These are phyloP conservation scores for Fraxinus albicans DNA, from an alignment of 305 asterid genomes.

Conservation along the genomic window DNA sequence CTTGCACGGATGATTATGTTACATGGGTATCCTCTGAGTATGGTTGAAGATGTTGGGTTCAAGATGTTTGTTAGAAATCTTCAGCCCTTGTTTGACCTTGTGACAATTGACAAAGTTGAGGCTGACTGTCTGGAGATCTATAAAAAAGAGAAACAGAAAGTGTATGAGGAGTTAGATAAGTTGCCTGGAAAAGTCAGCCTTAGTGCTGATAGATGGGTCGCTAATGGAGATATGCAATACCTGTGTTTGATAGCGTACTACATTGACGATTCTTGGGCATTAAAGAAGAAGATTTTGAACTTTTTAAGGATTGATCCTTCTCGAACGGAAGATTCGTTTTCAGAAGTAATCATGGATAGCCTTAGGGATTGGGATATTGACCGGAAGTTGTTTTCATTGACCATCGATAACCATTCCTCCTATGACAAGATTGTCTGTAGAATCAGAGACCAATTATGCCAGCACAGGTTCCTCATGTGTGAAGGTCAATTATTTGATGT, in stretches of 20 bases:
- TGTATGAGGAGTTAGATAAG: conserved; percentile 72
- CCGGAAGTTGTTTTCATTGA: conserved; percentile 73
- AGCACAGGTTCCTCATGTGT: conserved; percentile 73
- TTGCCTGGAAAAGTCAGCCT: conserved; percentile 85
- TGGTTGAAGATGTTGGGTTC: conserved; percentile 92
- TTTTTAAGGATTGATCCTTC: conserved; percentile 61
- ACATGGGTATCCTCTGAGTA: conserved; percentile 78
- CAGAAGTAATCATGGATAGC: conserved; percentile 64
- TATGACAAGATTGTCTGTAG: conserved; percentile 61
- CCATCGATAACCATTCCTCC: conserved; percentile 55
- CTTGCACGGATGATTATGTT: conserved; percentile 88
- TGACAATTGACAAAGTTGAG: conserved; percentile 56
- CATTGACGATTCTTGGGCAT: conserved; percentile 74
- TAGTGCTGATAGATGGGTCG: conserved; percentile 71
- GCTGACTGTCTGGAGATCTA: conserved; percentile 79
- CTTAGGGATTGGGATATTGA: conserved; percentile 86
- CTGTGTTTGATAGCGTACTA: conserved; percentile 79
- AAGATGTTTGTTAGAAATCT: conserved; percentile 69
- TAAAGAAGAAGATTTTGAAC: conserved; percentile 69
- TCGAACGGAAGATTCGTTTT: conserved; percentile 64
- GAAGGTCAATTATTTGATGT: conserved; percentile 88
- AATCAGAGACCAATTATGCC: conserved; percentile 75
- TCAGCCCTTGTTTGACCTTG: conserved; percentile 79
- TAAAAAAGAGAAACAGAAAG: conserved; percentile 71
- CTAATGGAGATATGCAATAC: conserved; percentile 57